Percentiles rank a stretch among this genome's conserved stretches.
Evolutionary conservation across 805 yeast genomes (phyloP).

Genomic region (Zygotorulaspora chibaensis): DNA sequence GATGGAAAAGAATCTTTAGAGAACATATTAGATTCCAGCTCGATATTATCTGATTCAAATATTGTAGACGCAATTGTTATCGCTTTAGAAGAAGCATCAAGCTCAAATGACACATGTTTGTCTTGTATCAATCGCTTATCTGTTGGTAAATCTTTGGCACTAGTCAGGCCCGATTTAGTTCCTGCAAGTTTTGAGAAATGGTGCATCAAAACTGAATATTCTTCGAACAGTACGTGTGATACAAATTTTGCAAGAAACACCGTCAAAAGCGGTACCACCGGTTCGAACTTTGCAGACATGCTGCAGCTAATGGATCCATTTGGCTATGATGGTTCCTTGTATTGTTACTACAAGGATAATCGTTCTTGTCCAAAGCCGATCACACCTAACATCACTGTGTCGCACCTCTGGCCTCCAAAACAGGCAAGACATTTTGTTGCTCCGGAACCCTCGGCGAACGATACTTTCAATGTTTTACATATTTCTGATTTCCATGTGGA

Average conservation of each 20-base stretch:
- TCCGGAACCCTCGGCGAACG: constrained; percentile 42
- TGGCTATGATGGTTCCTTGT: constrained; percentile 54
- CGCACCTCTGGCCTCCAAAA: constrained; percentile 43
- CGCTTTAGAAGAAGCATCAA: constrained; percentile 7
- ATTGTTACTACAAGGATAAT: constrained; percentile 50
- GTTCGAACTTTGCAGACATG: constrained; percentile 49
- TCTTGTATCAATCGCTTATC: constrained; percentile 37
- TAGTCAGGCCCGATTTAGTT: constrained; percentile 40
- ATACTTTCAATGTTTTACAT: constrained; percentile 57
- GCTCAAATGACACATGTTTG: constrained; percentile 25
- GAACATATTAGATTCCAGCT: constrained; percentile 1
- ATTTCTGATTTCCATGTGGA: constrained; percentile 64
- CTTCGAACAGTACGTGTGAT: constrained; percentile 28
- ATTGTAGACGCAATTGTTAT: constrained; percentile 2
- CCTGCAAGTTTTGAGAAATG: constrained; percentile 41
- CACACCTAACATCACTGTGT: constrained; percentile 46
- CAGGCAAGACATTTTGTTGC: constrained; percentile 42
- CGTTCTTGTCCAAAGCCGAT: constrained; percentile 51
- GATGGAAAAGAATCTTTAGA: constrained; percentile 8
- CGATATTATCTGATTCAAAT: constrained; percentile 3
- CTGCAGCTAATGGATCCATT: constrained; percentile 48
- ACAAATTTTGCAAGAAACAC: constrained; percentile 38
- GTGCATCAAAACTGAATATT: constrained; percentile 39
- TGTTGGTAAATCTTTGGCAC: constrained; percentile 38
- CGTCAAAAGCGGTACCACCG: constrained; percentile 36